Conservation (phyloP, 345 rosid genomes). For the Populus alba region DNA sequence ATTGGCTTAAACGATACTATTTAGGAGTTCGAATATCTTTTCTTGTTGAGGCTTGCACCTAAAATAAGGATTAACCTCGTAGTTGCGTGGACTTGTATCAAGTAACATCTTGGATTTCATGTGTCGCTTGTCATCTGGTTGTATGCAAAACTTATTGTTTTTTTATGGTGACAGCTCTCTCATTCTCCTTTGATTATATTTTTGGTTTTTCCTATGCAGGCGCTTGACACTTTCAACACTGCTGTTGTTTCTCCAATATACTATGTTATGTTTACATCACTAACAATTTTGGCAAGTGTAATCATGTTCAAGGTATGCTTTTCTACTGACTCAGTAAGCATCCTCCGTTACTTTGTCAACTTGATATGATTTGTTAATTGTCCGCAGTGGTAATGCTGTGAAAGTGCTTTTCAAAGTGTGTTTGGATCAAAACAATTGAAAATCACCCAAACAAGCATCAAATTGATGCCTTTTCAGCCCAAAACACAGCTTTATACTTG, state of each 20-base stretch:
- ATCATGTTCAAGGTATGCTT: slow-evolving; percentile 84
- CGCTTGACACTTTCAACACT: slow-evolving; percentile 89
- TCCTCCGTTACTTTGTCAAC: not conserved
- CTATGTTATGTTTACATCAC: slow-evolving; percentile 84
- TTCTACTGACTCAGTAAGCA: not conserved
- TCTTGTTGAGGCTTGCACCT: not conserved
- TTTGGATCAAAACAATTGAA: no score
- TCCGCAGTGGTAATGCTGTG: not conserved
- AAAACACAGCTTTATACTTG: no score
- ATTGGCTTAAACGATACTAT: no score
- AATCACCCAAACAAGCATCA: no score
- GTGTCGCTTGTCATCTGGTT: no score
- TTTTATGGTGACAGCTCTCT: no score
- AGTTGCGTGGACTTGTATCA: not conserved
- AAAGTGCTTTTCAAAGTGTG: not conserved
- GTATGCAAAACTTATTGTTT: no score
- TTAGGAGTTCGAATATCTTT: not conserved
- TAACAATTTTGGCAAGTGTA: slow-evolving; percentile 82
- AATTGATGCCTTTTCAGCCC: no score
- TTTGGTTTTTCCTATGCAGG: slow-evolving; percentile 43
- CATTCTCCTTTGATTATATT: not conserved
- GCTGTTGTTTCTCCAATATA: slow-evolving; percentile 92
- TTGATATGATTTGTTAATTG: not conserved
- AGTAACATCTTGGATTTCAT: not conserved
- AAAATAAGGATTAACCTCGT: not conserved